phyloP scores from a whole-genome alignment of 2,329 filamentous ascomycete species.

The Xylaria sp. region DNA sequence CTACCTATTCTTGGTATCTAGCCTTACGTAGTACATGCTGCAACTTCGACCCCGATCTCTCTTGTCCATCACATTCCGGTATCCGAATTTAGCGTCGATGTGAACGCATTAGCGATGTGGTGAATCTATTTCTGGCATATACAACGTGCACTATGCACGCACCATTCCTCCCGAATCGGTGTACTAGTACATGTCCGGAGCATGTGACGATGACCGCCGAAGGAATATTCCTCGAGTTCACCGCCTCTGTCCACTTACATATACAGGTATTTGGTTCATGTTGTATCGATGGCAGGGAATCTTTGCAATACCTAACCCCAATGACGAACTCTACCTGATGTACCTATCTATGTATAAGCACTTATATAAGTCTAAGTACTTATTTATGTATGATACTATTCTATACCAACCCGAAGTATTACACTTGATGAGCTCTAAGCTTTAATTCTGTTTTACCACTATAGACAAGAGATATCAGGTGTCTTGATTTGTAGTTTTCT shows the following conservation, averaged over 20 bases:
- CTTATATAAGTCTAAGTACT: no score
- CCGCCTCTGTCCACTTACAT: not conserved
- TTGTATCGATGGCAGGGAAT: not conserved
- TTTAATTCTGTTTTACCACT: no score
- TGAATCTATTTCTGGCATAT: constrained; percentile 28
- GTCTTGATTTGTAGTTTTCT: no score
- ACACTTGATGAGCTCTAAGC: no score
- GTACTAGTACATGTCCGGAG: not conserved
- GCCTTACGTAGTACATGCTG: constrained; percentile 2
- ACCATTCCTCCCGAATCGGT: constrained; percentile 1
- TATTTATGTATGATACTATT: no score
- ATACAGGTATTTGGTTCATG: not conserved
- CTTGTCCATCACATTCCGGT: constrained; percentile 25
- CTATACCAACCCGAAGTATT: no score
- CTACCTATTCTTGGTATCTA: constrained; percentile 5
- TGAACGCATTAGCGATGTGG: constrained; percentile 29
- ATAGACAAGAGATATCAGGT: no score
- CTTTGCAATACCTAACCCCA: not conserved
- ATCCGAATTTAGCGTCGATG: constrained; percentile 38
- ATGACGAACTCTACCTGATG: not conserved
- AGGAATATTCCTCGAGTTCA: not conserved
- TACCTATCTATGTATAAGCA: no score
- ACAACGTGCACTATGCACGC: not conserved
- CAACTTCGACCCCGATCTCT: constrained; percentile 18
- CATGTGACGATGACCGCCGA: constrained; percentile 12